Evolutionary conservation across 202 grass and related monocot genomes (phyloP), one percentile per base, ranked within the genome.

Genomic region (Tripidium arundinaceum): DNA sequence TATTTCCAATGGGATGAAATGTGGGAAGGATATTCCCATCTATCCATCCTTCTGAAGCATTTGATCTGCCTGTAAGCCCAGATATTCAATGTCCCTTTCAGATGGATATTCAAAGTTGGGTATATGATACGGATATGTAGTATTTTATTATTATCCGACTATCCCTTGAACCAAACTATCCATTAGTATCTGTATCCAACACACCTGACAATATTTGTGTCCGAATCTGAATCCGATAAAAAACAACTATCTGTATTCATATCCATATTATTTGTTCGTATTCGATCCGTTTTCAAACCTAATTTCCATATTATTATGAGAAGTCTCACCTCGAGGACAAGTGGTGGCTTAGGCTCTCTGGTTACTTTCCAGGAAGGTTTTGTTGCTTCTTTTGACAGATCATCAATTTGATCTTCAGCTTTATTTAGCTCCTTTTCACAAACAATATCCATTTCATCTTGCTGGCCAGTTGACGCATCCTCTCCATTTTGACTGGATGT

Each of bases 241-340:
- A 55, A 58, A 55, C 22, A 24, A 58, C 9, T 12, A 58, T 58
- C 9, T 58, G 10, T 58, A 11, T 57, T 57, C 52, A 24, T 57
- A 57, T 25, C 54, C 54, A 58, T 58, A 58, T 58, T 58, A 58
- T 25, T 25, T 25, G 54, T 58, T 24, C 8, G 1, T 25, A 57
- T 58, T 58, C n/a, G 4, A 25, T 58, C 7, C 10, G 4, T 58
- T 58, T 25, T 55, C 54, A 58, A 11, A 55, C 52, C 8, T 58
- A 58, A 24, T 11, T 58, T 58, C 3, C 10, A 58, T 58, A 58
- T 25, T 58, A 39, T 16, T 19, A 81, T 75, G 27, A 76, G 52
- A 82, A 66, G 27, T 18, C 59, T 94, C 76, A 94, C 95, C 95
- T 98, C 95, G 29, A 99, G 90, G 65, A 99, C 90, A 74, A 78